These are phyloP conservation scores for Agaricus sinodeliciosus DNA, from an alignment of 768 basidiomycete species.

Conservation along the genomic window DNA sequence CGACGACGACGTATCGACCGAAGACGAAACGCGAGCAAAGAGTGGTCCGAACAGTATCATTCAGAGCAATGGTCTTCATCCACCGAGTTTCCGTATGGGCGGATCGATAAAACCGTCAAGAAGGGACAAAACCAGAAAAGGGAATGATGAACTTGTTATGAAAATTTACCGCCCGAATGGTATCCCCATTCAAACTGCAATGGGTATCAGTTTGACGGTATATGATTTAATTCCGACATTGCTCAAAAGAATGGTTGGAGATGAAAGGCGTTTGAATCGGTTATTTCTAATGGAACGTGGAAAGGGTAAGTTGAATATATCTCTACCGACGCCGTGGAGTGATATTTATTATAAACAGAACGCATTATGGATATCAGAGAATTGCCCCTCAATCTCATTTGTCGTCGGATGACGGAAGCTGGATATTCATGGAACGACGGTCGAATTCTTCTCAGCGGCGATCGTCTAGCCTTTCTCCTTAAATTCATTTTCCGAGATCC, in stretches of 20 bases:
- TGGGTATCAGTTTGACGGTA: constrained; percentile 61
- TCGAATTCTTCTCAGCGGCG: constrained; percentile 66
- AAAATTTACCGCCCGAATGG: constrained; percentile 74
- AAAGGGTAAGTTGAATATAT: constrained; percentile 41
- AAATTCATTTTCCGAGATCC: constrained; percentile 87
- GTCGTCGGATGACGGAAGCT: constrained; percentile 78
- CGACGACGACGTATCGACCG: constrained; percentile 22
- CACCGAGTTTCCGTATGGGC: background rate
- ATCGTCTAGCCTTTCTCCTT: constrained; percentile 79
- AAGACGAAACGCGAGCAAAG: constrained; percentile 18
- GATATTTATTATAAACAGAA: constrained; percentile 39
- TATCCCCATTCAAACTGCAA: constrained; percentile 63
- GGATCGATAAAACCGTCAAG: constrained; percentile 6
- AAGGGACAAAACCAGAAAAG: constrained; percentile 1
- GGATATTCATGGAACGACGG: constrained; percentile 83
- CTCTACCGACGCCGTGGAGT: background rate
- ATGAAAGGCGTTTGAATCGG: constrained; percentile 45
- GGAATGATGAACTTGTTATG: constrained; percentile 39
- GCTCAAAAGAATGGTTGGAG: constrained; percentile 46
- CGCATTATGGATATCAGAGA: constrained; percentile 78
- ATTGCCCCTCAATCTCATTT: constrained; percentile 77
- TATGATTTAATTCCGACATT: constrained; percentile 56
- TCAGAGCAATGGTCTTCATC: background rate
- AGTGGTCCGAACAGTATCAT: background rate
- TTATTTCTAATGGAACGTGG: constrained; percentile 73